These are phyloP conservation scores for Microstegium vimineum DNA, from an alignment of 176 grass and related monocot genomes.

Conservation along the genomic window DNA sequence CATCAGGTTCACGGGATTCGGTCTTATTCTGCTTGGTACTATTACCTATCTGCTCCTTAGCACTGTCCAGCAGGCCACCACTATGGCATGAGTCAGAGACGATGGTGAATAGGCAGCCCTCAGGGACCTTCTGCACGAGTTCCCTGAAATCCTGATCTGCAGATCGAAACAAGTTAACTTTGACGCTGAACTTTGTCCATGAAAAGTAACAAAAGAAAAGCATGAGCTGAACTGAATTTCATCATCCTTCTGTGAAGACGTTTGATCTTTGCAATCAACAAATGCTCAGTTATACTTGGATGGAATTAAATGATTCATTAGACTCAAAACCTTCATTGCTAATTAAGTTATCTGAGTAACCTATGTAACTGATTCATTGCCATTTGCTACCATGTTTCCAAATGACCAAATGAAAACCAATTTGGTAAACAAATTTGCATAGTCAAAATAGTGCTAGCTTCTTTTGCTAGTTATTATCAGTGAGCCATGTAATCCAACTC, in stretches of 20 bases:
- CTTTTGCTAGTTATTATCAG: neutral
- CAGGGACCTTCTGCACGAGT: conserved; percentile 69
- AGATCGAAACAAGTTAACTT: conserved; percentile 13
- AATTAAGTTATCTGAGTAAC: neutral
- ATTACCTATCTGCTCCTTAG: conserved; percentile 95
- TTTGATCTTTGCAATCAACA: neutral
- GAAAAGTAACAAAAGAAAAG: neutral
- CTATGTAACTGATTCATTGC: neutral
- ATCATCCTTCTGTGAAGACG: neutral
- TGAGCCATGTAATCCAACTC: neutral
- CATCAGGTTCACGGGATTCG: conserved; percentile 41
- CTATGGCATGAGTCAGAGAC: conserved; percentile 97
- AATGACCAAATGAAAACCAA: neutral
- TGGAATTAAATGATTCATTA: neutral
- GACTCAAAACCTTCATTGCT: neutral
- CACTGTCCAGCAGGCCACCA: conserved; percentile 75
- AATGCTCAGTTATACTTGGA: neutral
- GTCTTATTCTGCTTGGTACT: conserved; percentile 51
- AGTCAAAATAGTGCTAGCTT: neutral
- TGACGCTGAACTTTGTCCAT: neutral
- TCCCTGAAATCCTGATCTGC: conserved; percentile 89
- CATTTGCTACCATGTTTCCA: neutral
- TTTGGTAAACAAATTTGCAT: neutral
- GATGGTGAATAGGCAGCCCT: conserved; percentile 79
- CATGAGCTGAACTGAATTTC: neutral